Evolutionary conservation across 352 stramenopile genomes (phyloP).

Genomic region (Pythium inflatum): DNA sequence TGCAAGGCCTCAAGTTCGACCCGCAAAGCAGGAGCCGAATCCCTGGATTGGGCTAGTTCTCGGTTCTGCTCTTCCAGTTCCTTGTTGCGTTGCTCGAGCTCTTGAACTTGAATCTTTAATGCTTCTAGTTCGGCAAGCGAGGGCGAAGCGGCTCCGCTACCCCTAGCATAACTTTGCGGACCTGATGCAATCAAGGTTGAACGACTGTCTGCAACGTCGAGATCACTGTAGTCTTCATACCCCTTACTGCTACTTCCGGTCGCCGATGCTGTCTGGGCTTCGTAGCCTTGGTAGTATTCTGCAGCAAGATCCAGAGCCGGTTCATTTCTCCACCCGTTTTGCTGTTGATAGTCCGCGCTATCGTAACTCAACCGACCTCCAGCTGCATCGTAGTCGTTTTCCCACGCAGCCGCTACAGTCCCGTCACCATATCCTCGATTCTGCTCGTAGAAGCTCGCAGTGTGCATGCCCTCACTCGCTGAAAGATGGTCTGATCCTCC

Average conservation of each 20-base stretch:
- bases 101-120: constrained; percentile 17
- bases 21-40: neutral
- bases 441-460: constrained; percentile 43
- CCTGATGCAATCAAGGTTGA: constrained; percentile 26
- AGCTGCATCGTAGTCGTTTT: constrained; percentile 6
- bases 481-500: constrained; percentile 10
- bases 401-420: constrained; percentile 4
- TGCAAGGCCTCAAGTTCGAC: constrained; percentile 21
- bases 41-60: neutral
- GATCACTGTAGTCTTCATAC: constrained; percentile 21
- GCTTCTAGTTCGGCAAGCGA: constrained; percentile 21
- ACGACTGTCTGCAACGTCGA: constrained; percentile 19
- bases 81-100: constrained; percentile 21
- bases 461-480: constrained; percentile 27
- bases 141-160: constrained; percentile 17
- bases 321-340: constrained; percentile 1
- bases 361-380: constrained; percentile 5
- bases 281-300: constrained; percentile 13
- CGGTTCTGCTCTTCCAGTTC: constrained; percentile 7
- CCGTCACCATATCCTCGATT: constrained; percentile 1
- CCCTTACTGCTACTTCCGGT: constrained; percentile 20
- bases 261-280: neutral
- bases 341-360: constrained; percentile 4
- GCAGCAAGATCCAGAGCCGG: neutral
- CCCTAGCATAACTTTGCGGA: constrained; percentile 14